A percentile compares a stretch with the other conserved stretches of the same genome.
phyloP scores from a whole-genome alignment of 805 yeast genomes.

The Yamadazyma akitaensis region DNA sequence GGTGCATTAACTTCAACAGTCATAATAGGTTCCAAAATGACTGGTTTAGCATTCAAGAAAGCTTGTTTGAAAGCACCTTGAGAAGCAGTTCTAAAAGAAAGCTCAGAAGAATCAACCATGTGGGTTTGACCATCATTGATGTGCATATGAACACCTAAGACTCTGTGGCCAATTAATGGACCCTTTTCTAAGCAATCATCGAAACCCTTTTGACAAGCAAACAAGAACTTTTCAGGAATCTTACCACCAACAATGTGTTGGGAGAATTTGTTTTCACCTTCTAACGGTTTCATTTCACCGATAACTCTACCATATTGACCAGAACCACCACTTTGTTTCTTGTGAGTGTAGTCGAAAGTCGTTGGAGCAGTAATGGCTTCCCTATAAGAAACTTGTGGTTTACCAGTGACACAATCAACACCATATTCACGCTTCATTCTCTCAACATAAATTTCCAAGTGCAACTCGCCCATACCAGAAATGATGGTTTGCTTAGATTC shows the following conservation, averaged over 20 bases:
- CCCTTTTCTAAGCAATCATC: slow-evolving; percentile 95
- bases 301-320: slow-evolving; percentile 98
- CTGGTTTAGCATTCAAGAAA: slow-evolving; percentile 78
- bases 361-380: slow-evolving; percentile 78
- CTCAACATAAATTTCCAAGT: slow-evolving; percentile 95
- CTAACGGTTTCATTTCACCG: slow-evolving; percentile 69
- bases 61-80: slow-evolving; percentile 90
- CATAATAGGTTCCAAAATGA: slow-evolving; percentile 95
- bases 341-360: slow-evolving; percentile 89
- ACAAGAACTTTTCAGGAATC: slow-evolving; percentile 89
- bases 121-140: slow-evolving; percentile 97
- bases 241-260: slow-evolving; percentile 95
- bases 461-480: slow-evolving; percentile 98
- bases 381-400: slow-evolving; percentile 97
- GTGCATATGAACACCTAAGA: slow-evolving; percentile 88
- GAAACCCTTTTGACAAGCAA: slow-evolving; percentile 94
- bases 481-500: slow-evolving; percentile 94
- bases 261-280: slow-evolving; percentile 70
- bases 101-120: slow-evolving; percentile 94
- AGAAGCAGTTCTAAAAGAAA: slow-evolving; percentile 92
- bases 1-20: slow-evolving; percentile 91
- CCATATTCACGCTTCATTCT: slow-evolving; percentile 97
- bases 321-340: slow-evolving; percentile 99
- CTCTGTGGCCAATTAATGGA: slow-evolving; percentile 92
- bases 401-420: slow-evolving; percentile 92